Evolutionary conservation across 306 rosid genomes (phyloP), one percentile per base, ranked within the genome.

Genomic region (Geum urbanum): DNA sequence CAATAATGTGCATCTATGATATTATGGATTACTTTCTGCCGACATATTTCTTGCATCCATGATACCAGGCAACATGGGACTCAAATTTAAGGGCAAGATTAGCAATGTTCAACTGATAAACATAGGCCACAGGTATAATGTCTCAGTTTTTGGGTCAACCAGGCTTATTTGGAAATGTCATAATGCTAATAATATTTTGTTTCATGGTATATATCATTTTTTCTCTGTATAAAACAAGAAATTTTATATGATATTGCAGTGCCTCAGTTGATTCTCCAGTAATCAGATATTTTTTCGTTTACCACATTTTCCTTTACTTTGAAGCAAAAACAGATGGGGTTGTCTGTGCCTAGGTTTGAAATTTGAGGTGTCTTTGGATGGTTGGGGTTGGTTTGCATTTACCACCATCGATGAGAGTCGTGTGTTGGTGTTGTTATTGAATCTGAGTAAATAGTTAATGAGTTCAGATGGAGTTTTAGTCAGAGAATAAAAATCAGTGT

Each of bases 11-110:
- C 56, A 35, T 10, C 61, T 7, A 43, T 58, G 73, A 27, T 44
- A 8, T 24, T 56, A 13, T 41, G 74, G 67, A 45, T 54, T 20
- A 47, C 41, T 51, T 35, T 53, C 11, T 20, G 62, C 51, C 19
- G 60, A 70, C 77, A 59, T 32, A 41, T 27, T 24, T 50, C 35
- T 13, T 59, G 70, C 52, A 47, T 74, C 43, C 48, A 62, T 14
- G 58, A 40, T 53, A 64, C 54, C 74, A 72, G 66, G 74, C 71
- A 59, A 52, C 55, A 52, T 43, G 77, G 71, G 71, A 22, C 53
- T 58, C 43, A 44, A 62, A 57, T 49, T 64, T 41, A 70, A 65
- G 41, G 71, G 39, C 13, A 57, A 11, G 58, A 73, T 39, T 45
- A 10, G 53, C 39, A 52, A 40, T 15, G 19, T 44, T 69, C 71